Evolutionary conservation across 2,329 filamentous ascomycete species (phyloP), one percentile per base, ranked within the genome.

Genomic region (Knufia fluminis): DNA sequence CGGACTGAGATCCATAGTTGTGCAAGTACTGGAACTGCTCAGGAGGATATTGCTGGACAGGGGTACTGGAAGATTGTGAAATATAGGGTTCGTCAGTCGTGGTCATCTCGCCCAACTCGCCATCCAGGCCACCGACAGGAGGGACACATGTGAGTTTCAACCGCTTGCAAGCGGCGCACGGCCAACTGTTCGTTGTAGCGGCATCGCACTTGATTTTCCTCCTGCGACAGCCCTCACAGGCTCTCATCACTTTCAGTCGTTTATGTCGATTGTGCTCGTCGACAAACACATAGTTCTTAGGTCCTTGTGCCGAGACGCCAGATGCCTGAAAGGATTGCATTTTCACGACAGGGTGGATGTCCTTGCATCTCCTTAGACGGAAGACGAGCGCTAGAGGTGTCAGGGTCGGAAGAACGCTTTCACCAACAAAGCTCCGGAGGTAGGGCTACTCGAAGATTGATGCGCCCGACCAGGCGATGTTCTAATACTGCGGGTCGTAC

Each of bases 201-300:
- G 91, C 89, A 71, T 97, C 92, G 70, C 91, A 98, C 68, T 95
- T 95, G 65, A 98, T 98, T 69, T 98, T 98, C 62, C 91, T 81
- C 68, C 89, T 83, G 54, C 91, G 80, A 64, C 91, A 97, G 53
- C 91, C 91, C 70, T 96, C 91, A 67, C 91, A 97, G 50, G 91
- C 92, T 73, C 92, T 83, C 89, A 95, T 96, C 46, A 96, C 91
- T 77, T 97, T 97, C 55, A 97, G 73, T 60, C 91, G 81, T 71
- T 97, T 97, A 70, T 97, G 92, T 56, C 92, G 85, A 72, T 97
- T 97, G 69, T 97, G 92, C 68, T 97, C 91, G 68, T 97, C 91
- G 51, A 97, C 92, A 64, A 97, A 97, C 61, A 97, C 92, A 85
- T 96, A 97, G 67, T 96, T 90, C 51, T 58, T 59, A 16, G 52